Percentiles rank a stretch among this genome's conserved stretches.
phyloP scores from a whole-genome alignment of 352 stramenopile species.

The Pythium sp. region DNA sequence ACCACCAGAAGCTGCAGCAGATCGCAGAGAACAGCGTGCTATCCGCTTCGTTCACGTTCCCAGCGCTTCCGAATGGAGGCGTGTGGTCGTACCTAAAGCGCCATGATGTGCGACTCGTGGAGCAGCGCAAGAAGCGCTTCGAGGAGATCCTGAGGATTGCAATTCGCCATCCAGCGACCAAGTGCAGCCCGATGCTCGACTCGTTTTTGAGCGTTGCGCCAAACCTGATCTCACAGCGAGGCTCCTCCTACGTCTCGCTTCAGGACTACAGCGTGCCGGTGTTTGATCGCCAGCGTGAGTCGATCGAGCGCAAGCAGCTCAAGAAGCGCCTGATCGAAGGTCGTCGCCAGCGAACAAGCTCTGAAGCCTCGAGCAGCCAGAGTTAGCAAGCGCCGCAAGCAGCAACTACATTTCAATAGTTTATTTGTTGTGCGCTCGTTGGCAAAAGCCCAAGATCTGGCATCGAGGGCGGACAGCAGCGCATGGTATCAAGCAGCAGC shows the following conservation, averaged over 20 bases:
- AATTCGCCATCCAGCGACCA: constrained; percentile 72
- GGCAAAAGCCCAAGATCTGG: background rate
- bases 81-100: constrained; percentile 84
- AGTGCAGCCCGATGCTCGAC: constrained; percentile 57
- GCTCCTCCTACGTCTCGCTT: constrained; percentile 51
- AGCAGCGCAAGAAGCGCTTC: constrained; percentile 79
- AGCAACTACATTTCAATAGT: constrained; percentile 7
- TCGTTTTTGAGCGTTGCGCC: constrained; percentile 75
- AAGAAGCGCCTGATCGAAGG: constrained; percentile 71
- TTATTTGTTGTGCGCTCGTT: constrained; percentile 8
- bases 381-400: background rate
- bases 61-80: constrained; percentile 58
- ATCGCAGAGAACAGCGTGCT: constrained; percentile 28
- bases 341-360: constrained; percentile 40
- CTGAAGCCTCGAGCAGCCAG: constrained; percentile 20
- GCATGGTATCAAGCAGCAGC: constrained; percentile 1
- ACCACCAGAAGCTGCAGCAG: constrained; percentile 24
- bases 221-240: constrained; percentile 41
- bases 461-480: background rate
- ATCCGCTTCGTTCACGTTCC: constrained; percentile 35
- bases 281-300: constrained; percentile 71
- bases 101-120: constrained; percentile 72
- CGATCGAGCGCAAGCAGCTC: constrained; percentile 69
- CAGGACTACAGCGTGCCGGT: constrained; percentile 71
- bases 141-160: constrained; percentile 80